Conservation (phyloP, 164 flowering plant genomes). For the Tetrastigma voinierianum region DNA sequence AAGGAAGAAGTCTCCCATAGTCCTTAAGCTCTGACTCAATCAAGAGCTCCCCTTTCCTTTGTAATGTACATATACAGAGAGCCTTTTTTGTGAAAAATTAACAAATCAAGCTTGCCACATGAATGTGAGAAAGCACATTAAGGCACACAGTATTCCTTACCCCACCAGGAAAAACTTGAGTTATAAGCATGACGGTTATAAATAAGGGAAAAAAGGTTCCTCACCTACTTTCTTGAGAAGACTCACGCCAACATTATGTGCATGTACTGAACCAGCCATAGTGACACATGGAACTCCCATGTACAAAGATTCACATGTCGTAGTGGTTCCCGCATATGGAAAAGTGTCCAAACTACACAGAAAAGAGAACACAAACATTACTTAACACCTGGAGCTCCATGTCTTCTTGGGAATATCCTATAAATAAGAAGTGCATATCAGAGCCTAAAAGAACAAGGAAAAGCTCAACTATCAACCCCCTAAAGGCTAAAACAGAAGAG, state of each 20-base stretch:
- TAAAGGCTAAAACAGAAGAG: background rate
- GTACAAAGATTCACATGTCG: conserved; percentile 94
- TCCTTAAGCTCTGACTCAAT: too few relatives aligned
- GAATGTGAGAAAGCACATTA: background rate
- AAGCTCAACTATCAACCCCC: background rate
- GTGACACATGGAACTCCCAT: conserved; percentile 99
- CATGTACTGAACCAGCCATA: conserved; percentile 95
- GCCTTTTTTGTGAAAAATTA: background rate
- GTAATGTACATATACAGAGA: too few relatives aligned
- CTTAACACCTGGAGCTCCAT: background rate
- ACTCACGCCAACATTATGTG: conserved; percentile 99
- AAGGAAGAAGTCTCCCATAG: too few relatives aligned
- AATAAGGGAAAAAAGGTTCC: conserved; percentile 17
- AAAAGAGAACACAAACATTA: background rate
- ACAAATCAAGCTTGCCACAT: background rate
- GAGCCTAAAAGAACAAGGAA: background rate
- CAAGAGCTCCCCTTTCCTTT: too few relatives aligned
- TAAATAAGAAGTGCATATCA: background rate
- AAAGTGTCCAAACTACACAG: conserved; percentile 89
- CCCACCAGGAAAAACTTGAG: background rate
- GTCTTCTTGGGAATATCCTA: background rate
- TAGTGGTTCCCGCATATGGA: conserved; percentile 98
- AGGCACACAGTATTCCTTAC: background rate
- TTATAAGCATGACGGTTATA: background rate
- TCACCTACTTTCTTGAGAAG: conserved; percentile 86